These are phyloP conservation scores for Fusarium graminum DNA, from an alignment of 2,329 filamentous ascomycete genomes.

Conservation along the genomic window DNA sequence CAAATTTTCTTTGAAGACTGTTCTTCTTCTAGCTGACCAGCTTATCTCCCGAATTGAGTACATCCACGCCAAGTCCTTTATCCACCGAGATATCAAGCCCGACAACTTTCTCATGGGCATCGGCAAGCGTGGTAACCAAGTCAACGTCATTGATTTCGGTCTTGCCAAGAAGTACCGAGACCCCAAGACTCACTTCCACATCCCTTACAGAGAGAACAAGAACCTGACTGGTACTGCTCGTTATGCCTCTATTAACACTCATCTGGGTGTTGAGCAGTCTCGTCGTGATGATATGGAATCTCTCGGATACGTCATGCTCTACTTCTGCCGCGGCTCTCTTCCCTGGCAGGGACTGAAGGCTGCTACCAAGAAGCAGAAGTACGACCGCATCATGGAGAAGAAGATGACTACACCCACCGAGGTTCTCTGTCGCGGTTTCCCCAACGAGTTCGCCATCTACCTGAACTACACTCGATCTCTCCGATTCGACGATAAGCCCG, in stretches of 20 bases:
- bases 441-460: constrained; percentile 99
- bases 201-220: constrained; percentile 99
- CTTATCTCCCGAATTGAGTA: constrained; percentile 99
- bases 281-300: constrained; percentile 99
- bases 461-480: constrained; percentile 99
- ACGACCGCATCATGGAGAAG: constrained; percentile 99
- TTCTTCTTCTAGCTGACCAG: constrained; percentile 95
- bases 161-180: constrained; percentile 99
- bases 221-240: constrained; percentile 98
- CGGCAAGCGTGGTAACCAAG: constrained; percentile 98
- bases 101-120: constrained; percentile 99
- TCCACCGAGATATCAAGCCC: constrained; percentile 99
- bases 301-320: constrained; percentile 98
- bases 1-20: constrained; percentile 99
- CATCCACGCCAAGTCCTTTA: constrained; percentile 99
- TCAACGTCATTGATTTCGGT: constrained; percentile 99
- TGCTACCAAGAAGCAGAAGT: constrained; percentile 99
- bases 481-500: constrained; percentile 99
- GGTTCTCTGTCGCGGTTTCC: constrained; percentile 98
- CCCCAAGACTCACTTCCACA: constrained; percentile 99
- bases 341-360: constrained; percentile 99
- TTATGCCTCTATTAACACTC: constrained; percentile 99
- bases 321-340: constrained; percentile 98
- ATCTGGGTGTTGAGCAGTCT: constrained; percentile 98
- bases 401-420: constrained; percentile 99